Evolutionary conservation across 2,329 filamentous ascomycete species (phyloP), one percentile per base, ranked within the genome.

Genomic region (Calycina marina): DNA sequence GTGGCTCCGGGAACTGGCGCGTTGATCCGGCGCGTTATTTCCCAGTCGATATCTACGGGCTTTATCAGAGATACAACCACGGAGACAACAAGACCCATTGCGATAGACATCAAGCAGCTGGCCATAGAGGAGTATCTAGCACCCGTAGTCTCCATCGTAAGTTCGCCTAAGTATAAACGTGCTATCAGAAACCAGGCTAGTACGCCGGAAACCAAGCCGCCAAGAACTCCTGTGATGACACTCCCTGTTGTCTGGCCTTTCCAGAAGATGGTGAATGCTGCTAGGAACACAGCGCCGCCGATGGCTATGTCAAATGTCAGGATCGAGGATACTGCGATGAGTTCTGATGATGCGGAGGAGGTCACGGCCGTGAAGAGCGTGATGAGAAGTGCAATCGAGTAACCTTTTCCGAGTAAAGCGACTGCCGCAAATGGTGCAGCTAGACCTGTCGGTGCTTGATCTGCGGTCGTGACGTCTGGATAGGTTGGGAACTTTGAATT

Each of bases 231-330:
- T 8, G 6, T 8, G 20, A 22, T 59, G 1, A 64, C 64, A 0
- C 65, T 65, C 0, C 51, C 47, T 32, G 54, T 61, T 30, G 55
- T 63, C 40, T 69, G 65, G 11, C 56, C 56, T 24, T 54, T 55
- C 64, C 65, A 69, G 1, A 69, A 51, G 10, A 69, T 60, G 0
- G 65, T 62, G 34, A 68, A 66, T 0, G 58, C 54, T 5, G 65
- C 67, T 0, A 65, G 65, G 39, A 69, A 62, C 31, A 68, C 65
- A 0, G 63, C 65, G 0, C 65, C 64, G 16, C 63, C 67, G 20
- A 22, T 22, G 20, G 1, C 62, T 66, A 86, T 63, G 47, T 90
- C 83, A 51, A 86, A 90, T 0, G 82, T 88, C 54, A 74, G 71
- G 54, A 92, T 88, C n/a, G 77, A 83, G 2, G 78, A 59, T 13